phyloP scores from a whole-genome alignment of 78 protist genomes.

The Pigoraptor vietnamica region DNA sequence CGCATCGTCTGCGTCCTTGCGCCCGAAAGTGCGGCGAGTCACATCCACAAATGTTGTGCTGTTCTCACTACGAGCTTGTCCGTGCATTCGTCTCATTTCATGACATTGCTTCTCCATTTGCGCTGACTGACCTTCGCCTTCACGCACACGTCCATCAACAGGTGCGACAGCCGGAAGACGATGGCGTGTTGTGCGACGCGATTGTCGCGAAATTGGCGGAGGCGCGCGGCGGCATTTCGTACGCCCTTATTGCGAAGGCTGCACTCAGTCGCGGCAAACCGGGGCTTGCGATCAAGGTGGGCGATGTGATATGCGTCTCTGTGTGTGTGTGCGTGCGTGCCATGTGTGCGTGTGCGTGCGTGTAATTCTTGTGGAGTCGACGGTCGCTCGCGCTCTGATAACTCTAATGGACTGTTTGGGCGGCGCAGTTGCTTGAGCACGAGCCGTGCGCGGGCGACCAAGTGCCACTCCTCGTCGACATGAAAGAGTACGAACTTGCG shows the following conservation, averaged over 20 bases:
- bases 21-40: too few species aligned
- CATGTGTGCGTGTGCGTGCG: background rate
- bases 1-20: too few species aligned
- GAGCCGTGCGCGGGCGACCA: conserved; percentile 83
- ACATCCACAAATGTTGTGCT: too few species aligned
- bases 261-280: conserved; percentile 33
- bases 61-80: too few species aligned
- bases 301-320: too few species aligned
- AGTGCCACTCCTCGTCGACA: conserved; percentile 76
- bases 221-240: conserved; percentile 66
- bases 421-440: conserved; percentile 60
- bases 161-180: background rate
- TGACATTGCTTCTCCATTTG: too few species aligned
- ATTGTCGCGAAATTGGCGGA: conserved; percentile 49
- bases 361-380: too few species aligned
- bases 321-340: background rate
- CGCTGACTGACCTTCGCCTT: too few species aligned
- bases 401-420: too few species aligned
- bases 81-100: too few species aligned
- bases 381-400: too few species aligned
- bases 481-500: conserved; percentile 63
- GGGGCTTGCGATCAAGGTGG: conserved; percentile 43
- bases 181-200: conserved; percentile 16
- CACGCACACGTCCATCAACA: too few species aligned
- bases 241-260: conserved; percentile 64